Evolutionary conservation across 2,329 filamentous ascomycete species (phyloP), one percentile per base, ranked within the genome.

Genomic region (Alternaria consortialis): DNA sequence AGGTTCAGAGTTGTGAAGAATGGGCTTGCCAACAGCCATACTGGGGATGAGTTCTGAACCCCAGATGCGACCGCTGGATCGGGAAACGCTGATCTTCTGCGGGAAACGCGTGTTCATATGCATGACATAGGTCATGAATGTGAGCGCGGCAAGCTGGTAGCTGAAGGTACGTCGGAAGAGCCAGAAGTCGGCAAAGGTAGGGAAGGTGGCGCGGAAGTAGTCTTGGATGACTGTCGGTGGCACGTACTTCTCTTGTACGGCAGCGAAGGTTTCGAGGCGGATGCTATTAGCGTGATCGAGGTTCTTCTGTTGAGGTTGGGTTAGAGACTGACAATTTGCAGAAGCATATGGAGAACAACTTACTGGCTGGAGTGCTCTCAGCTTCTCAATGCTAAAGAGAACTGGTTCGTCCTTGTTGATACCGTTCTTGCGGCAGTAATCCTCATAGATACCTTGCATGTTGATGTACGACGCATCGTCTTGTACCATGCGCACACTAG

Each of bases 41-140:
- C 90, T 91, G 0, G 95, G 93, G 80, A 98, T 92, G 53, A 98
- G 85, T 79, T 99, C 95, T 7, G 93, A 93, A 48, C 93, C 94
- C 96, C 96, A 99, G 69, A 99, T 91, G 74, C 96, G 95, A 66
- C 96, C 57, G 25, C 96, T 6, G 91, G 93, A 31, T 87, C 87
- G 25, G 93, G 90, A 11, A 93, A 99, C 96, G 80, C 91, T 91
- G 79, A 98, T 90, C 85, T 99, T 99, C 80, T 94, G 93, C 6
- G 95, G 96, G 79, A 95, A 97, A 31, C 95, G 91, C 77, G 93
- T 93, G 77, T 94, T 93, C 89, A 99, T 98, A 82, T 94, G 94
- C 83, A 99, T 90, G 60, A 97, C 91, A 77, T 98, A 99, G 4
- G 95, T 98, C 91, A 99, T 97, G 82, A 99, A 99, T 1, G 95